Evolutionary conservation across 768 basidiomycete genomes (phyloP).

Genomic region (Tulasnella sp.): DNA sequence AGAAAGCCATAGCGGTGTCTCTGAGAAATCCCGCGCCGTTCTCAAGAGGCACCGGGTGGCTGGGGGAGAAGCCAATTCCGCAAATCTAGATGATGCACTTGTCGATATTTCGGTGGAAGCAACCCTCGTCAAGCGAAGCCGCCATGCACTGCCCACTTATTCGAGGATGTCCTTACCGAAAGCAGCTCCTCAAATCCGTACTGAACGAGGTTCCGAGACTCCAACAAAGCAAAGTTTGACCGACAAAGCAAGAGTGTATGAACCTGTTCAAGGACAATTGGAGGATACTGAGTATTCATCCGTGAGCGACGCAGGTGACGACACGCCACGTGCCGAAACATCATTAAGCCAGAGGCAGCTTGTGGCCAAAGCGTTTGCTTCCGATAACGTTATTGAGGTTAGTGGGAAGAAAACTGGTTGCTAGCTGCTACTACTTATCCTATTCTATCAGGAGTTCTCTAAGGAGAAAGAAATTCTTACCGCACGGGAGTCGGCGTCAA

Average conservation of each 20-base stretch:
- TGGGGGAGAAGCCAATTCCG: conserved; percentile 43
- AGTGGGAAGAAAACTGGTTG: neutral
- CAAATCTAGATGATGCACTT: conserved; percentile 56
- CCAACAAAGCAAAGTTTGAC: neutral
- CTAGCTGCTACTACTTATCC: neutral
- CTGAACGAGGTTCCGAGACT: neutral
- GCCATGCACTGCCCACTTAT: conserved; percentile 13
- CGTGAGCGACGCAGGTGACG: neutral
- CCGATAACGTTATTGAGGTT: conserved; percentile 86
- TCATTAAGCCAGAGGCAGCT: conserved; percentile 87
- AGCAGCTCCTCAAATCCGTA: conserved; percentile 4
- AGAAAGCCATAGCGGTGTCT: conserved; percentile 57
- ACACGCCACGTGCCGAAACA: conserved; percentile 19
- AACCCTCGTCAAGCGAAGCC: conserved; percentile 19
- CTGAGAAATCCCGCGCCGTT: conserved; percentile 61
- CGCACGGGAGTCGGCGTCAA: conserved; percentile 68
- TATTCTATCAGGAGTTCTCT: conserved; percentile 57
- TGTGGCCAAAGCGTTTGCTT: conserved; percentile 91
- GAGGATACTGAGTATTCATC: neutral
- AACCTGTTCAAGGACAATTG: conserved; percentile 28
- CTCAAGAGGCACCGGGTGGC: conserved; percentile 30
- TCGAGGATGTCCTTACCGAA: conserved; percentile 18
- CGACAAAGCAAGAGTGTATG: conserved; percentile 28
- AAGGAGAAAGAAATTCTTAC: conserved; percentile 73
- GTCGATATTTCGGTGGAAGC: conserved; percentile 63